phyloP scores from a whole-genome alignment of 2,329 filamentous ascomycete species.

The Pyrenochaeta sp. region DNA sequence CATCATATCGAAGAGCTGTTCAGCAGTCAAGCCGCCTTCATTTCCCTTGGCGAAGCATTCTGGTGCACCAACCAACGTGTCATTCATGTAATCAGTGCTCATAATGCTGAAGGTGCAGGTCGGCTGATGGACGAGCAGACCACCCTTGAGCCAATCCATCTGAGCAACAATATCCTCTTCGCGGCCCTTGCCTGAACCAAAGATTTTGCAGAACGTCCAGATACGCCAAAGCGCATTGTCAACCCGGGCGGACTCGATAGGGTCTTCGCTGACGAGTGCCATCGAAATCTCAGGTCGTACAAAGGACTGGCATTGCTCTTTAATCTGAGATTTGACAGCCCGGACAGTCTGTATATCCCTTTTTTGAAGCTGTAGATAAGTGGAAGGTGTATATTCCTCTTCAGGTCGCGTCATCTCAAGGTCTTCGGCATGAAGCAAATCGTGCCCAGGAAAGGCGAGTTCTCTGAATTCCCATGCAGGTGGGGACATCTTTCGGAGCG shows the following conservation, averaged over 20 bases:
- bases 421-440: conserved; percentile 51
- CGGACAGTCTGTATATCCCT: conserved; percentile 63
- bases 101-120: conserved; percentile 56
- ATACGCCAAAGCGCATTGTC: conserved; percentile 72
- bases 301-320: conserved; percentile 63
- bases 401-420: conserved; percentile 56
- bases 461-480: conserved; percentile 69
- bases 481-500: conserved; percentile 63
- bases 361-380: conserved; percentile 62
- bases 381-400: conserved; percentile 62
- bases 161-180: conserved; percentile 68
- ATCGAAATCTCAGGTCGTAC: conserved; percentile 64
- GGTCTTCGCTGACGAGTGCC: conserved; percentile 60
- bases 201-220: conserved; percentile 72
- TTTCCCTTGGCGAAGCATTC: conserved; percentile 68
- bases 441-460: conserved; percentile 62
- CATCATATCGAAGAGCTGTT: conserved; percentile 70
- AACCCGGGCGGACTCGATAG: conserved; percentile 59
- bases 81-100: conserved; percentile 61
- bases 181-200: conserved; percentile 65
- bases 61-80: conserved; percentile 64
- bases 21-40: conserved; percentile 60
- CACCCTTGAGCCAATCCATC: conserved; percentile 70
- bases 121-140: conserved; percentile 59
- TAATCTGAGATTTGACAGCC: conserved; percentile 64